A percentile compares a stretch with the other conserved stretches of the same genome.
Evolutionary conservation across 768 basidiomycete genomes (phyloP).

Genomic region (Leccinum broughii): DNA sequence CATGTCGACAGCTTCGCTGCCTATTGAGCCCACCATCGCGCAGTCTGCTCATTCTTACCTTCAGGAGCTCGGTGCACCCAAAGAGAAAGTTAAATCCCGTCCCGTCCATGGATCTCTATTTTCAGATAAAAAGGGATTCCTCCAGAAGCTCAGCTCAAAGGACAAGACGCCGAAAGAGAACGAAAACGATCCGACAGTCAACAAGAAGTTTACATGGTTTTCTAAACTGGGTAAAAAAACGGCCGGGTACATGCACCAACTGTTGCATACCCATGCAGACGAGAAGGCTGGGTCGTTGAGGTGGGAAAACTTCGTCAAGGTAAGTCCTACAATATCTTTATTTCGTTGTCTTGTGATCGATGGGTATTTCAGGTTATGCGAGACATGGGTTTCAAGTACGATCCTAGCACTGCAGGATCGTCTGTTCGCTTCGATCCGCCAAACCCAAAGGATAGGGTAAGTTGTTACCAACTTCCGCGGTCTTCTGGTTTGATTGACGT

Average conservation of each 20-base stretch:
- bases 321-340: constrained; percentile 25
- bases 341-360: neutral
- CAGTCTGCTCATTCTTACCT: constrained; percentile 75
- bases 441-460: constrained; percentile 46
- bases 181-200: constrained; percentile 22
- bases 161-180: constrained; percentile 36
- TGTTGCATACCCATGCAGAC: constrained; percentile 57
- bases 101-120: constrained; percentile 57
- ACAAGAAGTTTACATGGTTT: constrained; percentile 56
- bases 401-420: constrained; percentile 76
- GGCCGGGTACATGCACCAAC: constrained; percentile 58
- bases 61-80: constrained; percentile 49
- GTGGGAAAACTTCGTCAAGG: constrained; percentile 80
- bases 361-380: constrained; percentile 57
- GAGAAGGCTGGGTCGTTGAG: constrained; percentile 66
- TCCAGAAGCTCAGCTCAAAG: constrained; percentile 46
- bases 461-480: constrained; percentile 12
- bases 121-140: constrained; percentile 45
- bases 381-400: constrained; percentile 75
- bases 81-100: constrained; percentile 72
- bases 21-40: constrained; percentile 50
- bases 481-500: constrained; percentile 5
- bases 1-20: constrained; percentile 43
- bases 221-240: constrained; percentile 60
- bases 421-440: constrained; percentile 84